Conservation (phyloP, 1,284 basidiomycete species). For the Filobasidium uniguttulatum region DNA sequence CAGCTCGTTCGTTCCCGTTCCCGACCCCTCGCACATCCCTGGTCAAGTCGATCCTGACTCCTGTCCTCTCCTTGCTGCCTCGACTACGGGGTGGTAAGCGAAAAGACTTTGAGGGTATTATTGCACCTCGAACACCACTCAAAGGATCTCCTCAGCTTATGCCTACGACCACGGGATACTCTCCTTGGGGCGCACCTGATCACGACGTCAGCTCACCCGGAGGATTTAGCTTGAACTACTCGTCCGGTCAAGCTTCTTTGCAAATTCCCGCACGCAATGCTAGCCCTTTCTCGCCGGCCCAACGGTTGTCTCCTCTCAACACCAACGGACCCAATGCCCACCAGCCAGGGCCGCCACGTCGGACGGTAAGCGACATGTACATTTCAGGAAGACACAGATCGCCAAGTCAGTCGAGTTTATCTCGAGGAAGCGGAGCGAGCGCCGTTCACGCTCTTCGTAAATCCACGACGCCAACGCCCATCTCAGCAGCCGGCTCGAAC, state of each 20-base stretch:
- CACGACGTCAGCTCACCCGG: background rate
- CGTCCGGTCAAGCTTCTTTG: background rate
- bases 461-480: too few relatives aligned
- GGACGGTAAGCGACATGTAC: background rate
- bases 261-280: background rate
- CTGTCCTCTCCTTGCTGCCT: constrained; percentile 30
- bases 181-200: background rate
- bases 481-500: too few relatives aligned
- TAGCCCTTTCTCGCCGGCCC: background rate
- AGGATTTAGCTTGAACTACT: background rate
- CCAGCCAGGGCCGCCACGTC: background rate
- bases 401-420: too few relatives aligned
- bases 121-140: constrained; percentile 44
- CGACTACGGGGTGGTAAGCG: constrained; percentile 20
- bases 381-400: too few relatives aligned
- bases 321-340: background rate
- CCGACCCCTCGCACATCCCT: constrained; percentile 43
- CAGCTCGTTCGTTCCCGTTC: background rate
- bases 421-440: too few relatives aligned
- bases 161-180: too few relatives aligned
- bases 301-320: too few relatives aligned
- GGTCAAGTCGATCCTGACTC: constrained; percentile 50
- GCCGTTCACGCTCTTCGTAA: too few relatives aligned
- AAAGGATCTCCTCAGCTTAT: constrained; percentile 26
- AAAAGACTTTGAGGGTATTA: constrained; percentile 45